Conservation (phyloP, 495 filamentous ascomycete genomes). For the Neurospora sp. region DNA sequence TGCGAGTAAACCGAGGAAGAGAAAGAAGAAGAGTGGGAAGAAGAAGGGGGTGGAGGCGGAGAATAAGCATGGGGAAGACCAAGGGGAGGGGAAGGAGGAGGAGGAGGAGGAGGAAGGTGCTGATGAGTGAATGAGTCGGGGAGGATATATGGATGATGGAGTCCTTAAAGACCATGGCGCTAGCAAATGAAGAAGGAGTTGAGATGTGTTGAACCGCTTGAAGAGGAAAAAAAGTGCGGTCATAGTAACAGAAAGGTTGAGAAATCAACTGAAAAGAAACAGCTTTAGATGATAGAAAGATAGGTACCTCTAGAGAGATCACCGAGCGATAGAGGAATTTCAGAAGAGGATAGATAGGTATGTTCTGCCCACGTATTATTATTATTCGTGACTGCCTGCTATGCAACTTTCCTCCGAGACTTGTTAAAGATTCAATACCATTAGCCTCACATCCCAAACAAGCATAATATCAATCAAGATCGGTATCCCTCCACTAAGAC, state of each 20-base stretch:
- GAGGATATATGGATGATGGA: neutral
- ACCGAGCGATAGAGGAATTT: neutral
- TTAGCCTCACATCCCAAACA: neutral
- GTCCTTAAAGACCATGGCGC: neutral
- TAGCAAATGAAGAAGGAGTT: neutral
- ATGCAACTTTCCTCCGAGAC: neutral
- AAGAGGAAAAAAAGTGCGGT: neutral
- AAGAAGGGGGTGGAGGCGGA: neutral
- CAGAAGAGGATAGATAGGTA: neutral
- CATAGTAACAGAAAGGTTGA: neutral
- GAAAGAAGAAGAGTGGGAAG: neutral
- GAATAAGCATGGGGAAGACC: neutral
- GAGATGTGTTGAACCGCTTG: neutral
- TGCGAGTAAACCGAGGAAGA: neutral
- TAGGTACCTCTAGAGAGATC: neutral
- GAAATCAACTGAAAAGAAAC: neutral
- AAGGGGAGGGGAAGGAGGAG: neutral
- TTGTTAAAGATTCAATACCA: neutral
- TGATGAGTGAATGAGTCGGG: neutral
- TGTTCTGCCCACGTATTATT: neutral
- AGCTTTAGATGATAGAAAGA: neutral
- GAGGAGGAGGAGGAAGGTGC: neutral
- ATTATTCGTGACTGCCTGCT: neutral
- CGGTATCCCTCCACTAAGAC: neutral
- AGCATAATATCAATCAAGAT: neutral